Evolutionary conservation across 179 eudicot genomes (phyloP).

Genomic region (Actinidia arguta): DNA sequence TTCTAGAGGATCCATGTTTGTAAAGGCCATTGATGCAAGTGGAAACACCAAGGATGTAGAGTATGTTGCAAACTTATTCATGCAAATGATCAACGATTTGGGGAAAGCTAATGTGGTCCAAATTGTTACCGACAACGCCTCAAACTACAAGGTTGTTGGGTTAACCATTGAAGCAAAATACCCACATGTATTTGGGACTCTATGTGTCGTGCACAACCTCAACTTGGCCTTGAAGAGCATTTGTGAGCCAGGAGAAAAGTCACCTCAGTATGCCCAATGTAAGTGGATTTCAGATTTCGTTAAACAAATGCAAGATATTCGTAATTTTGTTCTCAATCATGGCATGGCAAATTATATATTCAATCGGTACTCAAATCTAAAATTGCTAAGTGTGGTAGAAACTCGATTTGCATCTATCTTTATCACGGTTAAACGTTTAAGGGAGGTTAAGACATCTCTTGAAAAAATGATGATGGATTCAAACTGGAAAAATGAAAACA

Average conservation of each 20-base stretch:
- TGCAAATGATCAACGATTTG: background rate
- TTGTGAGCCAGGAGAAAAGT: background rate
- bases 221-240: slow-evolving; percentile 1
- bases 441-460: background rate
- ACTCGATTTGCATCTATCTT: background rate
- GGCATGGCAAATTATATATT: background rate
- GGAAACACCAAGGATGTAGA: background rate
- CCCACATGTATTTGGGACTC: background rate
- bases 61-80: background rate
- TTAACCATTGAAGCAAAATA: background rate
- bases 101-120: background rate
- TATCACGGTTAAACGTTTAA: background rate
- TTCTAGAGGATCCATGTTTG: background rate
- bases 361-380: background rate
- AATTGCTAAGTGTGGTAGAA: background rate
- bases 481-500: slow-evolving; percentile 5
- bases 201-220: background rate
- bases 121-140: background rate
- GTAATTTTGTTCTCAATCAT: background rate
- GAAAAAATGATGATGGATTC: slow-evolving; percentile 6
- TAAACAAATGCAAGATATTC: background rate
- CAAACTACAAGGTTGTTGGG: background rate
- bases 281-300: slow-evolving; percentile 1
- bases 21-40: slow-evolving; percentile 4
- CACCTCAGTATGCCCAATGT: background rate